A percentile compares a stretch with the other conserved stretches of the same genome.
These are phyloP conservation scores for Cotoneaster glaucophyllus DNA, from an alignment of 306 rosid species.

Conservation along the genomic window DNA sequence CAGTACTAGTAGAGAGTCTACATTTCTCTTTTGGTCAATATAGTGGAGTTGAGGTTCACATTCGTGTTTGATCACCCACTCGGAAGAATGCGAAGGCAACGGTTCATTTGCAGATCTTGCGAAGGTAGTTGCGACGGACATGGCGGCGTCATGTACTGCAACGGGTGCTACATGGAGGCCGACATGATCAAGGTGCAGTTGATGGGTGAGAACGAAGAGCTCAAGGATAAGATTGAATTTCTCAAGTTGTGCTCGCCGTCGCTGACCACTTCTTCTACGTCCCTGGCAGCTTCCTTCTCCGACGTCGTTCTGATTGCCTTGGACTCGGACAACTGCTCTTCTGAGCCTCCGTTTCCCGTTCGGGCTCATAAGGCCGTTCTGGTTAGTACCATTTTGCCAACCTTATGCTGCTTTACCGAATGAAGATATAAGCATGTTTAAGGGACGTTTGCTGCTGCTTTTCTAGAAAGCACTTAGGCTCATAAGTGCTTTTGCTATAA, in stretches of 20 bases:
- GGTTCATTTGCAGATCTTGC: background rate
- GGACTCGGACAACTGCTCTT: slow-evolving; percentile 10
- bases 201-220: background rate
- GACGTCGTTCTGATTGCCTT: slow-evolving; percentile 51
- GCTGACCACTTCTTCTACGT: slow-evolving; percentile 23
- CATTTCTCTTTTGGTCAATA: too few species aligned
- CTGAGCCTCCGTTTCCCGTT: slow-evolving; percentile 17
- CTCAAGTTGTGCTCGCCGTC: background rate
- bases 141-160: background rate
- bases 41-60: too few species aligned
- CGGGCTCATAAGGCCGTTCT: slow-evolving; percentile 75
- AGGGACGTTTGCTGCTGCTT: too few species aligned
- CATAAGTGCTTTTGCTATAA: too few species aligned
- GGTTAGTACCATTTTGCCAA: slow-evolving; percentile 34
- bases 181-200: background rate
- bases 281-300: slow-evolving; percentile 21
- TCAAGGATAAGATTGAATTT: background rate
- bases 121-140: background rate
- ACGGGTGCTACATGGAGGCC: background rate
- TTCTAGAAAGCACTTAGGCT: too few species aligned
- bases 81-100: too few species aligned
- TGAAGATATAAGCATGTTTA: too few species aligned
- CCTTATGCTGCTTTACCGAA: background rate
- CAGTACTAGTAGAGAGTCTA: too few species aligned
- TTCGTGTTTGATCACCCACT: too few species aligned